Percentiles rank a stretch among this genome's conserved stretches.
Evolutionary conservation across 495 filamentous ascomycete genomes (phyloP).

Genomic region (Mytilinidion resinicola): DNA sequence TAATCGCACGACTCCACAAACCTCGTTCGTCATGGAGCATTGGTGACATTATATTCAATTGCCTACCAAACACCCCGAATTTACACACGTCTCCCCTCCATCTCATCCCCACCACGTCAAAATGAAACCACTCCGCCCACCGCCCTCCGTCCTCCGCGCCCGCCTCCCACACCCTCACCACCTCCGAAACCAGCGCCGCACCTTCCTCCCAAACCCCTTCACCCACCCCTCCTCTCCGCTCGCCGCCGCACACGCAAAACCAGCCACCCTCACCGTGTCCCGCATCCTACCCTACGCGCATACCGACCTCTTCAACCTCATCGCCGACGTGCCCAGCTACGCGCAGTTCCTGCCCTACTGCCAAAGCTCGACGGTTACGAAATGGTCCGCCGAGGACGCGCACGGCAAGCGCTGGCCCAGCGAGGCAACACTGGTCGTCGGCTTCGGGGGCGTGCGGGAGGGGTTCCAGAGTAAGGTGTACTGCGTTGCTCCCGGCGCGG

Average conservation of each 20-base stretch:
- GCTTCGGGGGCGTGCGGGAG: conserved; percentile 77
- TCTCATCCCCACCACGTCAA: background rate
- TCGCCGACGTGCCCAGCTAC: conserved; percentile 44
- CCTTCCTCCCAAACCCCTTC: conserved; percentile 67
- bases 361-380: conserved; percentile 62
- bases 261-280: conserved; percentile 55
- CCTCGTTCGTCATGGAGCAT: too few relatives aligned
- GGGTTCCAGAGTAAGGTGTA: conserved; percentile 68
- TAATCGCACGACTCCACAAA: too few relatives aligned
- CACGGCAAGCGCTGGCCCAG: conserved; percentile 52
- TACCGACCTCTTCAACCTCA: background rate
- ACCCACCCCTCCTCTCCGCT: conserved; percentile 64
- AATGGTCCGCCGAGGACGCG: conserved; percentile 43
- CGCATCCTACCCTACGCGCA: conserved; percentile 5
- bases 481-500: conserved; percentile 52
- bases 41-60: too few relatives aligned
- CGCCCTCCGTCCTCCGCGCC: conserved; percentile 28
- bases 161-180: conserved; percentile 12
- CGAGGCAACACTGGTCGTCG: conserved; percentile 72
- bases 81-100: background rate
- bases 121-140: conserved; percentile 2
- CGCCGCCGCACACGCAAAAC: conserved; percentile 65
- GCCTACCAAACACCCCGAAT: too few relatives aligned
- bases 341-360: conserved; percentile 81
- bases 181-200: conserved; percentile 37